These are phyloP conservation scores for Rhodofomes roseus DNA, from an alignment of 1,284 basidiomycete genomes.

Conservation along the genomic window DNA sequence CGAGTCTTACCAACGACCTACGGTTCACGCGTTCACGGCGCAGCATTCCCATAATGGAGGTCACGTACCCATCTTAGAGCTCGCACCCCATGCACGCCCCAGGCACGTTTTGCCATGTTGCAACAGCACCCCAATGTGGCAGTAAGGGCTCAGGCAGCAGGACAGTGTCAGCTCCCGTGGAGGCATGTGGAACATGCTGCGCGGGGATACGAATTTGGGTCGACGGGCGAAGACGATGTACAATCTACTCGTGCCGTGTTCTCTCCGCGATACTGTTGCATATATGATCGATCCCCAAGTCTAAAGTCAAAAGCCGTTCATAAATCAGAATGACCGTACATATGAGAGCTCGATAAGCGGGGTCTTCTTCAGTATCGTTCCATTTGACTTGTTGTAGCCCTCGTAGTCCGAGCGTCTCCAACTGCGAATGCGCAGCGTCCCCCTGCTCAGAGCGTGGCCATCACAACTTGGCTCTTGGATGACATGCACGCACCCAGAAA, in stretches of 20 bases:
- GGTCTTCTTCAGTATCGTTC: neutral
- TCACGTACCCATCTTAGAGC: neutral
- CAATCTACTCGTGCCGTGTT: neutral
- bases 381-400: neutral
- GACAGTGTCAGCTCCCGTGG: neutral
- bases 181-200: neutral
- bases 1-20: neutral
- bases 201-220: neutral
- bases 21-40: neutral
- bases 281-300: neutral
- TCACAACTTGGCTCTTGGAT: neutral
- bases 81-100: neutral
- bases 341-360: neutral
- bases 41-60: neutral
- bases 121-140: neutral
- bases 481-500: neutral
- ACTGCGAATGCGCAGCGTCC: neutral
- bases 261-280: neutral
- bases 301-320: conserved; percentile 2
- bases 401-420: neutral
- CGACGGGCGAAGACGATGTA: neutral
- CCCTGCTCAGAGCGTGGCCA: neutral
- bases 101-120: neutral
- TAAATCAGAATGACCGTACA: neutral
- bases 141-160: neutral